A percentile compares a stretch with the other conserved stretches of the same genome.
These are phyloP conservation scores for Saccharum officinarum DNA, from an alignment of 176 grass and related monocot genomes.

Conservation along the genomic window DNA sequence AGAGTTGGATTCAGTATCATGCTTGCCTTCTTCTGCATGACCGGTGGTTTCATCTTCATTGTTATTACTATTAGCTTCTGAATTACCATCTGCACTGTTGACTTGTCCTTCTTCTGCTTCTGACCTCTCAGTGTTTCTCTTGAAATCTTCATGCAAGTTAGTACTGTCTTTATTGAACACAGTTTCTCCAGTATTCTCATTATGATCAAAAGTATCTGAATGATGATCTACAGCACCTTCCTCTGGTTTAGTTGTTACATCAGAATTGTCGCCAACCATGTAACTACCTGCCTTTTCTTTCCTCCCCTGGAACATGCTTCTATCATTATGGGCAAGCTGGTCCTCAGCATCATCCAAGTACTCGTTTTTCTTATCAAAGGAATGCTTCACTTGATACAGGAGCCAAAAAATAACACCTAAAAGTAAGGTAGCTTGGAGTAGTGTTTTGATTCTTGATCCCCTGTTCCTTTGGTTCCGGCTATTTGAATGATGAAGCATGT, in stretches of 20 bases:
- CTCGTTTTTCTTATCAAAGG: constrained; percentile 62
- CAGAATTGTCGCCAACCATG: constrained; percentile 13
- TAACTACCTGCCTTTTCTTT: constrained; percentile 52
- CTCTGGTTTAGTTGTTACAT: constrained; percentile 46
- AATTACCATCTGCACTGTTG: constrained; percentile 33
- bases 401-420: constrained; percentile 59
- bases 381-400: constrained; percentile 62
- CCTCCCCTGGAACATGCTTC: constrained; percentile 55
- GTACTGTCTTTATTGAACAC: constrained; percentile 45
- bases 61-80: constrained; percentile 28
- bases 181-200: constrained; percentile 46
- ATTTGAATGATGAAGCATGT: constrained; percentile 65
- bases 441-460: constrained; percentile 67
- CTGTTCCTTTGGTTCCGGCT: constrained; percentile 58
- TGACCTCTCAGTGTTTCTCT: constrained; percentile 28
- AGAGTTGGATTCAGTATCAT: constrained; percentile 45
- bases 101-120: constrained; percentile 40
- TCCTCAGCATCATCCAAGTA: constrained; percentile 41
- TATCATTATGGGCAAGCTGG: constrained; percentile 45
- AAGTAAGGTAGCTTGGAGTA: constrained; percentile 58
- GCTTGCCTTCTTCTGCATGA: constrained; percentile 24
- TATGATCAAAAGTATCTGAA: constrained; percentile 22
- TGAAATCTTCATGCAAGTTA: constrained; percentile 22
- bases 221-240: constrained; percentile 32
- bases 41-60: constrained; percentile 20